Evolutionary conservation across 2,329 filamentous ascomycete genomes (phyloP).

Genomic region (Cladosporium sphaerospermum): DNA sequence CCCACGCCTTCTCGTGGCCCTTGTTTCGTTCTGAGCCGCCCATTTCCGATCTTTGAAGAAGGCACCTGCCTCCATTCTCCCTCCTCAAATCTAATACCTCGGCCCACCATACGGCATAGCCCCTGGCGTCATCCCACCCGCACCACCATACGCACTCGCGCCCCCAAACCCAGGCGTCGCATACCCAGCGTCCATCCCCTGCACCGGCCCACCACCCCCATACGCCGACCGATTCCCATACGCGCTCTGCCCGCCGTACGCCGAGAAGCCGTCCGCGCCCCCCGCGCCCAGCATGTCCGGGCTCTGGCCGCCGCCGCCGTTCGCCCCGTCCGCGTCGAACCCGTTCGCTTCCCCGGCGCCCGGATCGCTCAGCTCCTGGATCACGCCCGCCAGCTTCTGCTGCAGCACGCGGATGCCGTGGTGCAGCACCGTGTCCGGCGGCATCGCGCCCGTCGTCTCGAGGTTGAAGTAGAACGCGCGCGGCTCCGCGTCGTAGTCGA

Average conservation of each 20-base stretch:
- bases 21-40: too few relatives aligned
- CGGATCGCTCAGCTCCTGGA: slow-evolving; percentile 55
- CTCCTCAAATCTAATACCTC: background rate
- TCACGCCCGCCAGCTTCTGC: slow-evolving; percentile 77
- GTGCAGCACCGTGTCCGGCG: slow-evolving; percentile 83
- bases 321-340: slow-evolving; percentile 24
- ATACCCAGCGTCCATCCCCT: slow-evolving; percentile 44
- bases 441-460: slow-evolving; percentile 79
- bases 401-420: slow-evolving; percentile 85
- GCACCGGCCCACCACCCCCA: slow-evolving; percentile 32
- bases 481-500: slow-evolving; percentile 85
- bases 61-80: background rate
- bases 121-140: slow-evolving; percentile 19
- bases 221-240: slow-evolving; percentile 64
- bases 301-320: slow-evolving; percentile 42
- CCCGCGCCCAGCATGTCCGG: slow-evolving; percentile 54
- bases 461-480: slow-evolving; percentile 83
- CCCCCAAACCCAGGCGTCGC: slow-evolving; percentile 59
- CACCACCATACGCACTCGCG: slow-evolving; percentile 59
- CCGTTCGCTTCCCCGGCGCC: slow-evolving; percentile 51
- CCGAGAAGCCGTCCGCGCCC: slow-evolving; percentile 61
- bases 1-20: background rate
- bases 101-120: slow-evolving; percentile 22
- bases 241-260: slow-evolving; percentile 58
- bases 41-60: background rate